phyloP scores from a whole-genome alignment of 768 basidiomycete genomes.

The Phaeotremella skinneri region DNA sequence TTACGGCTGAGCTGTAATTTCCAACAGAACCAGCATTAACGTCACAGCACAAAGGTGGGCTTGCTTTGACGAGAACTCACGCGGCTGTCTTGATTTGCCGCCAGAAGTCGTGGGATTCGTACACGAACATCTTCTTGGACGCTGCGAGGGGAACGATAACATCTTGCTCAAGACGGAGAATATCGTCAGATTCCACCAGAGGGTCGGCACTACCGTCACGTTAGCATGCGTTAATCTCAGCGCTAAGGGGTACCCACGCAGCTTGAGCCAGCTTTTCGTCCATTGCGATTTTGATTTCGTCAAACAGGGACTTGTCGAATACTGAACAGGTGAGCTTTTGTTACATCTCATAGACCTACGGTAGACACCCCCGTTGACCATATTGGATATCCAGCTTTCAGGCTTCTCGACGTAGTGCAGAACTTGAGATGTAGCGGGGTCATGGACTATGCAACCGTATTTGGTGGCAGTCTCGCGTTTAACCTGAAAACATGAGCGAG shows the following conservation, averaged over 20 bases:
- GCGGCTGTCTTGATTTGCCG: constrained; percentile 56
- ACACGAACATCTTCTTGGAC: constrained; percentile 54
- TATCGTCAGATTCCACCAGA: constrained; percentile 51
- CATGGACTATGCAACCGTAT: constrained; percentile 55
- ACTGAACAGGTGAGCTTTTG: constrained; percentile 30
- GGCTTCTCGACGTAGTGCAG: constrained; percentile 56
- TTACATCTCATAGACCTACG: constrained; percentile 28
- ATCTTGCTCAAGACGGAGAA: constrained; percentile 55
- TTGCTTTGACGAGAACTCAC: constrained; percentile 27
- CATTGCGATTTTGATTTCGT: constrained; percentile 54
- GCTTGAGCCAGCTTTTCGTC: constrained; percentile 52
- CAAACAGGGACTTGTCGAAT: constrained; percentile 54
- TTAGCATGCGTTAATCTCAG: constrained; percentile 4
- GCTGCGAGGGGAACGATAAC: constrained; percentile 55
- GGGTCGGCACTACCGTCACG: constrained; percentile 46
- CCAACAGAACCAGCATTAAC: background rate
- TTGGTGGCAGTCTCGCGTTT: constrained; percentile 52
- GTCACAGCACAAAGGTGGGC: background rate
- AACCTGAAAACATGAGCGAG: constrained; percentile 27
- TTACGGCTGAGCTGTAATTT: constrained; percentile 53
- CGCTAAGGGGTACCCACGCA: constrained; percentile 34
- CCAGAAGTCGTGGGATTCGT: constrained; percentile 54
- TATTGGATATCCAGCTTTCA: constrained; percentile 54
- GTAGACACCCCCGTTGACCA: constrained; percentile 55
- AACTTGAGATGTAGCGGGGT: constrained; percentile 48